Base-by-base conservation (phyloP, 306 rosid species). In the Casuarina glauca region DNA sequence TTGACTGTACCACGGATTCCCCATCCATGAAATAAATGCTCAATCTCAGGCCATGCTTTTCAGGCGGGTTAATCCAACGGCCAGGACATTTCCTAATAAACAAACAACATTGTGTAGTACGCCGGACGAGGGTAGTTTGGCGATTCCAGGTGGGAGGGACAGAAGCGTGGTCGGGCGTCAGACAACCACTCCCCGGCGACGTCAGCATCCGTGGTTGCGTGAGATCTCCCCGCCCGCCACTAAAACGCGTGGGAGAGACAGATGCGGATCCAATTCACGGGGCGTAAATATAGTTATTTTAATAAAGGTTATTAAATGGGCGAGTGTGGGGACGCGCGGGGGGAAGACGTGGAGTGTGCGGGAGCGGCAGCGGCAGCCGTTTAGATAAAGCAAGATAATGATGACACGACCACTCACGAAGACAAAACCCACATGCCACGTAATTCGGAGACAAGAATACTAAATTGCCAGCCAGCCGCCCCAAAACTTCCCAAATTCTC, bases 361-460 rank as follows among this genome's bases (percentile, higher is more conserved):
- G 39, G 4, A 2, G 55, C 43, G 26, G 49, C 68, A 45, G 76
- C 72, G 61, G 72, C 75, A 79, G 90, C 85, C 88, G 84, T 89
- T 26, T 74, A 53, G 88, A 84, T 86, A 10, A 1, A 26, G 66
- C 6, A 1, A 9, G 66, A 84, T 76, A 20, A 54, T 26, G 55
- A 77, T 15, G 86, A 67, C n/a, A 52, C 78, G 69, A 48, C 52
- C 48, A 62, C 82, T 72, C 81, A 74, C 85, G 84, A 49, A 64
- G 7, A 70, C 66, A 4, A 76, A 86, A 53, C 84, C 85, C 89
- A 80, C 88, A 82, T 88, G 93, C 94, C 96, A 90, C 96, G 91
- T 88, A 89, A 86, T 78, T 54, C 55, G 82, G 85, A 53, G 84
- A 83, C 88, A 12, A 67, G 17, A 44, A 58, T 78, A 43, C 78